These are phyloP conservation scores for Coprinopsis marcescibilis DNA, from an alignment of 768 basidiomycete species.

Conservation along the genomic window DNA sequence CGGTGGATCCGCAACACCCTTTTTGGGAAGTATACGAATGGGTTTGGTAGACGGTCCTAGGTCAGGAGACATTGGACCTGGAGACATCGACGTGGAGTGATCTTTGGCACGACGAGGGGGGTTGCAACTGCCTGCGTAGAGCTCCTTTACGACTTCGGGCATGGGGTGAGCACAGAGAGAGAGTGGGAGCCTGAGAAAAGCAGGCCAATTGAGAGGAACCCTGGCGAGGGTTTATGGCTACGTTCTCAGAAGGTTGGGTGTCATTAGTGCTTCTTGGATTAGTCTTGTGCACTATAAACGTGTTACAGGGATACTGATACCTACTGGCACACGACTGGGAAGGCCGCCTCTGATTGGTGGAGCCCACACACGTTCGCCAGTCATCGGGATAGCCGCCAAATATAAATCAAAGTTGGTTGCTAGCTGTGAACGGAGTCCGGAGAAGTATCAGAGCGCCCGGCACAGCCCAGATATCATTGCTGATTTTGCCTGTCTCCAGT, in stretches of 20 bases:
- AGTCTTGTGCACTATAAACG: neutral
- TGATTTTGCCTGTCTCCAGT: too few relatives aligned
- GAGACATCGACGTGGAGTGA: constrained; percentile 8
- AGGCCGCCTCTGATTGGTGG: neutral
- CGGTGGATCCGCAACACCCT: constrained; percentile 8
- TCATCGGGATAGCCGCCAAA: too few relatives aligned
- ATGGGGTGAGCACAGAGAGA: neutral
- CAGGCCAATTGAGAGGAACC: neutral
- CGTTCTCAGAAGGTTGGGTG: neutral
- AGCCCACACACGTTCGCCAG: neutral
- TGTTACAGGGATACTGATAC: neutral
- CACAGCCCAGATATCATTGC: too few relatives aligned
- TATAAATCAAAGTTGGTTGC: too few relatives aligned
- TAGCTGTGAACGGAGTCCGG: too few relatives aligned
- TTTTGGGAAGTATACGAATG: constrained; percentile 5
- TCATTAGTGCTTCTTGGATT: neutral
- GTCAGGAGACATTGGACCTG: constrained; percentile 8
- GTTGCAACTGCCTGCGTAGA: constrained; percentile 31
- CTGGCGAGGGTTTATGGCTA: neutral
- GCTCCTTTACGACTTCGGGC: constrained; percentile 4
- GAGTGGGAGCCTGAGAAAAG: neutral
- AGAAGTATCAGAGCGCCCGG: too few relatives aligned
- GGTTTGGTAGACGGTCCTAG: constrained; percentile 21
- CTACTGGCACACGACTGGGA: neutral
- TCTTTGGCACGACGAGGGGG: constrained; percentile 36